Percentiles rank a stretch among this genome's conserved stretches.
phyloP scores from a whole-genome alignment of 768 basidiomycete species.

The Leccinum truebloodii region DNA sequence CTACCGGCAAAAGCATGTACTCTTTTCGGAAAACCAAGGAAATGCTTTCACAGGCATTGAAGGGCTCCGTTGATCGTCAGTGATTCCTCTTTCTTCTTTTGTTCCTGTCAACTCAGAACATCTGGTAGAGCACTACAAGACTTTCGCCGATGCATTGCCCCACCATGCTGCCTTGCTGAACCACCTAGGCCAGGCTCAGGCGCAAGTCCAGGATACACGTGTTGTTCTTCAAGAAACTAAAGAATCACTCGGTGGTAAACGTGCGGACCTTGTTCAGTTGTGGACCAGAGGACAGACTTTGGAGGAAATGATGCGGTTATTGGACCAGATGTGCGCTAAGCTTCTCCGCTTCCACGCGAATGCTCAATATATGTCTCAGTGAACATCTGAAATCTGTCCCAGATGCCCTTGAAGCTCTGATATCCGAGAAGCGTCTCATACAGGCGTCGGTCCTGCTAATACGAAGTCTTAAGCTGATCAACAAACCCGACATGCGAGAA shows the following conservation, averaged over 20 bases:
- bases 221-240: conserved; percentile 74
- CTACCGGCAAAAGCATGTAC: conserved; percentile 66
- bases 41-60: conserved; percentile 76
- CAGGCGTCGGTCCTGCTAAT: conserved; percentile 88
- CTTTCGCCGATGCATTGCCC: conserved; percentile 92
- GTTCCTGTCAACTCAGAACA: conserved; percentile 7
- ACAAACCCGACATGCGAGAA: conserved; percentile 89
- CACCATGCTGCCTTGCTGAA: conserved; percentile 80
- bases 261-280: conserved; percentile 86
- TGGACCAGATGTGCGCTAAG: conserved; percentile 85
- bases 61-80: conserved; percentile 87
- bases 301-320: conserved; percentile 92
- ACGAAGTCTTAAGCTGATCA: conserved; percentile 85
- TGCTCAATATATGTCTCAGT: conserved; percentile 42
- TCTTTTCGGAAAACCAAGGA: conserved; percentile 78
- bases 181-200: conserved; percentile 72
- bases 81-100: conserved; percentile 18
- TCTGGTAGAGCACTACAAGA: conserved; percentile 81
- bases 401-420: conserved; percentile 88
- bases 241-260: conserved; percentile 75
- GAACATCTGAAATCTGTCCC: conserved; percentile 91
- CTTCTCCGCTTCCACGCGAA: conserved; percentile 8
- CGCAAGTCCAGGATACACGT: conserved; percentile 71
- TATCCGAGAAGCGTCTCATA: conserved; percentile 91
- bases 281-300: conserved; percentile 89